A percentile compares a stretch with the other conserved stretches of the same genome.
These are phyloP conservation scores for Zymoseptoria passerinii DNA, from an alignment of 2,329 filamentous ascomycete genomes.

Conservation along the genomic window DNA sequence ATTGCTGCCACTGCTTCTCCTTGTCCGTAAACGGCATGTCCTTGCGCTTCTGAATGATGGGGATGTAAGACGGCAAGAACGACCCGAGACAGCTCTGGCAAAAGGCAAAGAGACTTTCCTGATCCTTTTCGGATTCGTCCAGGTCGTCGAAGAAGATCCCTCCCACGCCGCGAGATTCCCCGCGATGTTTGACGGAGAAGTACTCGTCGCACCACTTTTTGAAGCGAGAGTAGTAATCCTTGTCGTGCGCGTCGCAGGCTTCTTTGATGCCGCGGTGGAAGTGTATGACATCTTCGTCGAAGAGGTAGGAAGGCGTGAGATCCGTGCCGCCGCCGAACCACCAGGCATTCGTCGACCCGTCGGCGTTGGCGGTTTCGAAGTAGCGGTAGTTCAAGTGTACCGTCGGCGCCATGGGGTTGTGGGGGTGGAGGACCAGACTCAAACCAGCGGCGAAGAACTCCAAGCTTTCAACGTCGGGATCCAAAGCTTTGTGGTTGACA, in stretches of 20 bases:
- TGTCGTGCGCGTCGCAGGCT: constrained; percentile 87
- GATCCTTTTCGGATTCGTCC: constrained; percentile 75
- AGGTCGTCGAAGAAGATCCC: constrained; percentile 99
- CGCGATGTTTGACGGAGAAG: constrained; percentile 87
- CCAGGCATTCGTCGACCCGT: constrained; percentile 78
- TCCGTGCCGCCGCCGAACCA: constrained; percentile 98
- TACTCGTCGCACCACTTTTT: constrained; percentile 99
- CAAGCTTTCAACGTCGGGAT: constrained; percentile 67
- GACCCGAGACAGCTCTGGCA: constrained; percentile 75
- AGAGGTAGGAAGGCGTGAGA: constrained; percentile 85
- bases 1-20: constrained; percentile 95
- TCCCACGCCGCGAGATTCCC: constrained; percentile 77
- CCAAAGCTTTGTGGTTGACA: constrained; percentile 86
- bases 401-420: constrained; percentile 93
- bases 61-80: constrained; percentile 84
- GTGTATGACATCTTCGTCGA: constrained; percentile 93
- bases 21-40: constrained; percentile 80
- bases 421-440: constrained; percentile 85
- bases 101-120: constrained; percentile 84
- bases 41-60: constrained; percentile 80
- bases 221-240: constrained; percentile 84
- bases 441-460: constrained; percentile 94
- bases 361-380: constrained; percentile 86
- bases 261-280: constrained; percentile 93
- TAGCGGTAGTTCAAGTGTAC: constrained; percentile 98